Evolutionary conservation across 1,139 yeast genomes (phyloP).

Genomic region (Casaregolazyma lundiana): DNA sequence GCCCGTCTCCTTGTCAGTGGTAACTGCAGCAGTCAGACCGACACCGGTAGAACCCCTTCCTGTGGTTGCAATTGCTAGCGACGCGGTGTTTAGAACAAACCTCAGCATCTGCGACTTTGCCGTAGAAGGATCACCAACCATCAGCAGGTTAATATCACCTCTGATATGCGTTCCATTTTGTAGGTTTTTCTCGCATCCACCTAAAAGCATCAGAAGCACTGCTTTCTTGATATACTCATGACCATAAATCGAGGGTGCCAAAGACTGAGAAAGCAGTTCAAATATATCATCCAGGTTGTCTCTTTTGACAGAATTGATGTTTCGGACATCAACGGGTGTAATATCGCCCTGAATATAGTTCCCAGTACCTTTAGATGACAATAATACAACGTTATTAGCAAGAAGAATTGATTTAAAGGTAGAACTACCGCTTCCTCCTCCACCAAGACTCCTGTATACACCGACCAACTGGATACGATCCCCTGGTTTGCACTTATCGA

Average conservation of each 20-base stretch:
- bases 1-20: slow-evolving; percentile 94
- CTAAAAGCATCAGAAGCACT: slow-evolving; percentile 80
- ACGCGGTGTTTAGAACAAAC: slow-evolving; percentile 90
- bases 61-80: slow-evolving; percentile 95
- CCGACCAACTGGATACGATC: slow-evolving; percentile 95
- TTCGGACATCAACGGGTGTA: slow-evolving; percentile 79
- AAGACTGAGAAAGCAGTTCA: slow-evolving; percentile 73
- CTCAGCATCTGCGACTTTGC: slow-evolving; percentile 95
- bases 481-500: slow-evolving; percentile 91
- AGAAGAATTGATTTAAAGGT: slow-evolving; percentile 69
- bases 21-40: slow-evolving; percentile 98
- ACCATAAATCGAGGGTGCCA: slow-evolving; percentile 96
- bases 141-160: slow-evolving; percentile 91
- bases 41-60: slow-evolving; percentile 99
- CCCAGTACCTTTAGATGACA: slow-evolving; percentile 80
- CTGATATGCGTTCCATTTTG: slow-evolving; percentile 95
- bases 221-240: slow-evolving; percentile 90
- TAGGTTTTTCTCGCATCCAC: slow-evolving; percentile 92
- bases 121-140: slow-evolving; percentile 99
- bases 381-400: slow-evolving; percentile 83
- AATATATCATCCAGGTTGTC: slow-evolving; percentile 54
- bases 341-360: slow-evolving; percentile 72
- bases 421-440: slow-evolving; percentile 56
- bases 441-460: slow-evolving; percentile 87
- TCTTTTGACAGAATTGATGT: slow-evolving; percentile 73